phyloP scores from a whole-genome alignment of 2,329 filamentous ascomycete species.

The Colletotrichum sp. region DNA sequence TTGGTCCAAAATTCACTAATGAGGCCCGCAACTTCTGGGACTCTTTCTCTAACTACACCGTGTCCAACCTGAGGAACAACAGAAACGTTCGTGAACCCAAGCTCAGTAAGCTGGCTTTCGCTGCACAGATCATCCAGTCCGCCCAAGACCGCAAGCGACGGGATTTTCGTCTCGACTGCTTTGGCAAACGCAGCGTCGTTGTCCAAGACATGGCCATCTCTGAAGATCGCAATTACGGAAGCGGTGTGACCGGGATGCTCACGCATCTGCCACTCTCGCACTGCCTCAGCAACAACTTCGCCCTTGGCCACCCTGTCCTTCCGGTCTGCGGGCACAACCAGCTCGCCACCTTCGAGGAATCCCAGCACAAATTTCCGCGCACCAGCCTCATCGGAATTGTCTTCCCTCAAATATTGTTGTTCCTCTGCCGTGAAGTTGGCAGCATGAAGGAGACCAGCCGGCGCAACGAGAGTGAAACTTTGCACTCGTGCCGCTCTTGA shows the following conservation, averaged over 20 bases:
- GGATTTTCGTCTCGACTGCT: conserved; percentile 14
- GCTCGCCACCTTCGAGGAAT: conserved; percentile 46
- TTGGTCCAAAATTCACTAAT: conserved; percentile 25
- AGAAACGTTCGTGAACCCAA: conserved; percentile 25
- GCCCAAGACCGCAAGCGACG: conserved; percentile 25
- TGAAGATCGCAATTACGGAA: conserved; percentile 49
- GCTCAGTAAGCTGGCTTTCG: conserved; percentile 8
- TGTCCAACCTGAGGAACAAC: conserved; percentile 27
- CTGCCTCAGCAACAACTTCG: conserved; percentile 50
- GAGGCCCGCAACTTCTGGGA: conserved; percentile 18
- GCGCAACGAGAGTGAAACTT: conserved; percentile 48
- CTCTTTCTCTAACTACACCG: conserved; percentile 28
- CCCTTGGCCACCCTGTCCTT: conserved; percentile 41
- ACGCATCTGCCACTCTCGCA: conserved; percentile 52
- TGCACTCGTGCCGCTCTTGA: conserved; percentile 30
- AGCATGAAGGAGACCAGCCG: conserved; percentile 45
- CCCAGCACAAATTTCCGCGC: conserved; percentile 40
- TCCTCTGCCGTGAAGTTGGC: conserved; percentile 30
- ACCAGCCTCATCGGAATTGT: conserved; percentile 30
- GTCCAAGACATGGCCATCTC: conserved; percentile 49
- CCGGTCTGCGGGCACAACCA: conserved; percentile 49
- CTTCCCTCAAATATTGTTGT: conserved; percentile 25
- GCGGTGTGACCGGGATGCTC: conserved; percentile 49
- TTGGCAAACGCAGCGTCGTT: conserved; percentile 25
- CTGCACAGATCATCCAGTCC: conserved; percentile 27